Conservation (phyloP, 371 early-diverging fungal species). For the Haplosporangium sp. region DNA sequence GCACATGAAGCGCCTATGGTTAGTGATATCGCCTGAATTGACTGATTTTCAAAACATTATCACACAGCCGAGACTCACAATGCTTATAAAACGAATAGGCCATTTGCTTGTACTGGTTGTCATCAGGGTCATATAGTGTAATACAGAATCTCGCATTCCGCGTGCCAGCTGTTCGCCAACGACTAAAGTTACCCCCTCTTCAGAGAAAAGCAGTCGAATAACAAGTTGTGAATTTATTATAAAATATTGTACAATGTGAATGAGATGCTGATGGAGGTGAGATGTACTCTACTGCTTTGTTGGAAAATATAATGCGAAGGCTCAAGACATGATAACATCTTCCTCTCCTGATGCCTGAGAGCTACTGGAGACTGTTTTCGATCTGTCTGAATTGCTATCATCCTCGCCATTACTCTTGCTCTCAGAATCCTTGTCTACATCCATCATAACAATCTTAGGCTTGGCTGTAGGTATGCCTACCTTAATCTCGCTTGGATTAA, state of each 20-base stretch:
- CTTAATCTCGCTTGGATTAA: constrained; percentile 33
- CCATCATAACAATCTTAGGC: constrained; percentile 51
- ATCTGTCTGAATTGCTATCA: neutral
- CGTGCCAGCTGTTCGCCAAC: constrained; percentile 25
- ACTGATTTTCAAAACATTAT: neutral
- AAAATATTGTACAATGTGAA: constrained; percentile 34
- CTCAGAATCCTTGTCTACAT: constrained; percentile 20
- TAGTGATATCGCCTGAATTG: neutral
- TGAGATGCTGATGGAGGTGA: neutral
- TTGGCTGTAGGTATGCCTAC: constrained; percentile 3
- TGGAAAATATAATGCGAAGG: neutral
- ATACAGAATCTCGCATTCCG: constrained; percentile 68
- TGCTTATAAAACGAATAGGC: constrained; percentile 38
- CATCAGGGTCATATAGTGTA: constrained; percentile 72
- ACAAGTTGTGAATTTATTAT: neutral
- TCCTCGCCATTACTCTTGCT: constrained; percentile 1
- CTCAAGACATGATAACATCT: constrained; percentile 29
- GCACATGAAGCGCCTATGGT: constrained; percentile 81
- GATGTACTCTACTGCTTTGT: neutral
- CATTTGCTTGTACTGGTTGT: constrained; percentile 72
- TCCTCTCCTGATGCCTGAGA: constrained; percentile 11
- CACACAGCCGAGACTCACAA: neutral
- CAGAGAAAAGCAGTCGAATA: constrained; percentile 17
- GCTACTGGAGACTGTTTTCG: neutral
- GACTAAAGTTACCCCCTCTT: constrained; percentile 45